A percentile compares a stretch with the other conserved stretches of the same genome.
Evolutionary conservation across 495 filamentous ascomycete genomes (phyloP).

Genomic region (Lasiosphaeria miniovina): DNA sequence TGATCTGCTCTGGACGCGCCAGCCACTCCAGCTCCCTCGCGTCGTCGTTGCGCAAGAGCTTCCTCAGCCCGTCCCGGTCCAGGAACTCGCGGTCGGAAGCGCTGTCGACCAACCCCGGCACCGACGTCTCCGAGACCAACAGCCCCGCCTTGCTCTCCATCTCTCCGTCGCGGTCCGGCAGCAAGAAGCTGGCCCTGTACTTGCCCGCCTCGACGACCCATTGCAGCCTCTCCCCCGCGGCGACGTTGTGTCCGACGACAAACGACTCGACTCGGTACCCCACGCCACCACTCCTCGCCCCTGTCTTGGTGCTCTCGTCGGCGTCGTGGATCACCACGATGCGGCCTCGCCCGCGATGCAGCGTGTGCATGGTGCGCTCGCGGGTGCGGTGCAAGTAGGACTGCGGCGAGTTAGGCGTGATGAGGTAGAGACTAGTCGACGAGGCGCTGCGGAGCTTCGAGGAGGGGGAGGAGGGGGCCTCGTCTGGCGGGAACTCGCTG

Average conservation of each 20-base stretch:
- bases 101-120: slow-evolving; percentile 58
- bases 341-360: slow-evolving; percentile 56
- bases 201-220: slow-evolving; percentile 68
- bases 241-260: slow-evolving; percentile 56
- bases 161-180: slow-evolving; percentile 43
- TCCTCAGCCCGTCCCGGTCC: slow-evolving; percentile 36
- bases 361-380: slow-evolving; percentile 58
- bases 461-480: background rate
- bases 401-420: slow-evolving; percentile 54
- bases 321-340: slow-evolving; percentile 58
- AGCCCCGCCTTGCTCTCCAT: slow-evolving; percentile 38
- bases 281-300: slow-evolving; percentile 2
- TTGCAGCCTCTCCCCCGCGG: slow-evolving; percentile 56
- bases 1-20: slow-evolving; percentile 6
- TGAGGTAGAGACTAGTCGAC: slow-evolving; percentile 59
- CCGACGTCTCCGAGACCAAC: slow-evolving; percentile 64
- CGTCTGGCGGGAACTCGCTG: slow-evolving; percentile 35
- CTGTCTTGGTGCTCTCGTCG: slow-evolving; percentile 33
- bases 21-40: slow-evolving; percentile 52
- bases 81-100: slow-evolving; percentile 63
- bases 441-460: slow-evolving; percentile 42
- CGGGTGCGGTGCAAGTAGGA: slow-evolving; percentile 61
- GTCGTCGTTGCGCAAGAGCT: slow-evolving; percentile 48
- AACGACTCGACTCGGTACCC: slow-evolving; percentile 53
- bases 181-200: slow-evolving; percentile 59